Base-by-base conservation (phyloP, 176 grass and related monocot genomes). In the Bolboschoenus planiculmis region DNA sequence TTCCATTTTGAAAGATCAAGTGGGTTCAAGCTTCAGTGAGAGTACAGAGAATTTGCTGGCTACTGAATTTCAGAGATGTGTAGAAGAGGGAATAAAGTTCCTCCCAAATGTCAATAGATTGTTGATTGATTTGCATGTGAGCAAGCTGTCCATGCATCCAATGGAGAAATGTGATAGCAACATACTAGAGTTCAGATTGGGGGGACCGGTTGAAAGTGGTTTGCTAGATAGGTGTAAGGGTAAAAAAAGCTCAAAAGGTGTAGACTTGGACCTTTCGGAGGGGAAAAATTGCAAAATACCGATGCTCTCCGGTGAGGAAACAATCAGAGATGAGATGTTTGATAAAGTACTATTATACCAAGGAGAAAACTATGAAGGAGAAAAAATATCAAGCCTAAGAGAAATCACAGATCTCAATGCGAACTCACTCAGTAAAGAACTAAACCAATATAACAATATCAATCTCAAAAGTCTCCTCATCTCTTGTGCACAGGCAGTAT, bases 381-480 rank as follows among this genome's bases (percentile, higher is more conserved):
- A 82, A 67, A 66, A 47, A 73, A 71, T 84, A 83, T 83, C 79
- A 35, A 94, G 44, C 80, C 42, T 37, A 78, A 88, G 65, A 37
- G 60, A 90, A 82, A 66, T 27, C 62, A 82, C 14, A n/a, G 33
- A 65, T 88, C 66, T 36, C 5, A 2, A 58, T n/a, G n/a, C n/a
- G n/a, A n/a, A n/a, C n/a, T n/a, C n/a, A n/a, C n/a, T n/a, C n/a
- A n/a, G n/a, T n/a, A 39, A 31, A 9, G 85, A 44, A 56, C 21
- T 60, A 84, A 90, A 88, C 54, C 21, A 62, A 26, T 23, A 42
- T 13, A 50, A 78, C 7, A 29, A 83, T 4, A 23, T 40, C 54
- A 85, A 90, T 86, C 85, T 94, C 54, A 88, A 70, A 44, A 29
- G 56, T 79, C 54, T 86, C 24, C 90, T 94, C 10, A 64, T 88